Evolutionary conservation across 805 yeast species (phyloP), one percentile per base, ranked within the genome.

Genomic region (Candida nanaspora): DNA sequence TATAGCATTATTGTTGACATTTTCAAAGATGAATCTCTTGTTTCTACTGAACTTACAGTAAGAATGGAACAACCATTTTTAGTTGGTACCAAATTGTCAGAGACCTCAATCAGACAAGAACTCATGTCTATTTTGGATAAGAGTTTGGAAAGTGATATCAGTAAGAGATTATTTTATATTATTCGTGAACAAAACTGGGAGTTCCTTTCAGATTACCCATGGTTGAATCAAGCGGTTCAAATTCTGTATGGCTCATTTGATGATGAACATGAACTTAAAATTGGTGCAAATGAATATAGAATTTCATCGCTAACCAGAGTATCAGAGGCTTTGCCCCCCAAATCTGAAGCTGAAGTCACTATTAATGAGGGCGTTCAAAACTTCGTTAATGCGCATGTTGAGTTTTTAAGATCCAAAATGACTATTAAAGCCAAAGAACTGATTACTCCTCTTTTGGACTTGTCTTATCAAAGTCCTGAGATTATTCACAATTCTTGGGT

Each of bases 131-230:
- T 93, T 41, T 64, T 93, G 53, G 81, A 82, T 57, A 74, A 74
- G 34, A 84, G 95, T 48, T 65, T 93, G 45, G 96, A 89, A 45
- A 73, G 69, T 38, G 88, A 85, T 48, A 71, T 88, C 20, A 75
- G 76, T 49, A 87, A 86, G 57, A 71, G 98, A 43, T 66, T 93
- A 28, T 79, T 82, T 47, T 94, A 94, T 51, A 82, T 91, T 8
- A 74, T 94, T n/a, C 69, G 91, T 30, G 98, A 93, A 52, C 99
- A 93, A 58, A 91, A 87, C 53, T 93, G 99, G 99, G 99, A 93
- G 56, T 83, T 76, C 48, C 66, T 93, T 30, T 89, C 95, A 0
- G 98, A 93, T 49, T 85, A 84, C 52, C 85, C 88, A 33, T 93
- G 98, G 98, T 63, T 91, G 46, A 87, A 87, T 57, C 98, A 91